phyloP scores from a whole-genome alignment of 306 rosid species.

The Citrullus amarus region DNA sequence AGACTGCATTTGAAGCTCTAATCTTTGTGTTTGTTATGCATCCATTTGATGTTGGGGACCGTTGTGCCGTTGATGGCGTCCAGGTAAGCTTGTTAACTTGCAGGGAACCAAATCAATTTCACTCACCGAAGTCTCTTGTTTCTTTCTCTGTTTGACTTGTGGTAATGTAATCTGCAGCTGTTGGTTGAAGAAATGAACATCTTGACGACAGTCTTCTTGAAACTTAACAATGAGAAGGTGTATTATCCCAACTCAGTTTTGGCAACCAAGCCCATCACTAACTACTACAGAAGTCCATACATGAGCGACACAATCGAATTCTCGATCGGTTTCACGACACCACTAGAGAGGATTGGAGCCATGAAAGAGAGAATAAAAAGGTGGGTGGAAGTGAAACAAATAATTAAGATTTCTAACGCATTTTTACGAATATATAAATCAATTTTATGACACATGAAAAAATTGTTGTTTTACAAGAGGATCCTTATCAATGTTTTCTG shows the following conservation, averaged over 20 bases:
- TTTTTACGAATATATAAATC: background rate
- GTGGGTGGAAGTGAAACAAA: slow-evolving; percentile 24
- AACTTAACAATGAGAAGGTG: slow-evolving; percentile 67
- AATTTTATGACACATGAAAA: background rate
- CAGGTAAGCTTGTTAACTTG: slow-evolving; percentile 34
- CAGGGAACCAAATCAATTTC: background rate
- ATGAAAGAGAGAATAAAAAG: slow-evolving; percentile 41
- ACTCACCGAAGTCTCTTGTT: background rate
- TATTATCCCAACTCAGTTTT: slow-evolving; percentile 77
- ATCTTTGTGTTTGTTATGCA: slow-evolving; percentile 91
- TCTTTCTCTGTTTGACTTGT: slow-evolving; percentile 3
- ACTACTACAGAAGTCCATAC: slow-evolving; percentile 77
- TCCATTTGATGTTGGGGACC: slow-evolving; percentile 94
- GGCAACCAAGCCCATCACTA: slow-evolving; percentile 74
- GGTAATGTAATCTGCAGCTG: slow-evolving; percentile 29
- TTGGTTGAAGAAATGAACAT: slow-evolving; percentile 95
- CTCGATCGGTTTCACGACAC: slow-evolving; percentile 52
- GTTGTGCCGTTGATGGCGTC: slow-evolving; percentile 71
- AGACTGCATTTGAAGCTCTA: slow-evolving; percentile 76
- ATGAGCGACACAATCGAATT: slow-evolving; percentile 59
- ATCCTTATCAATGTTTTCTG: background rate
- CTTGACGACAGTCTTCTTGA: slow-evolving; percentile 75
- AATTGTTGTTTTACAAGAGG: background rate
- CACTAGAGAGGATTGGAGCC: slow-evolving; percentile 57
- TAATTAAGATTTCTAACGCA: background rate